Conservation (phyloP, 208 protist genomes). For the Leishmania martiniquensis region DNA sequence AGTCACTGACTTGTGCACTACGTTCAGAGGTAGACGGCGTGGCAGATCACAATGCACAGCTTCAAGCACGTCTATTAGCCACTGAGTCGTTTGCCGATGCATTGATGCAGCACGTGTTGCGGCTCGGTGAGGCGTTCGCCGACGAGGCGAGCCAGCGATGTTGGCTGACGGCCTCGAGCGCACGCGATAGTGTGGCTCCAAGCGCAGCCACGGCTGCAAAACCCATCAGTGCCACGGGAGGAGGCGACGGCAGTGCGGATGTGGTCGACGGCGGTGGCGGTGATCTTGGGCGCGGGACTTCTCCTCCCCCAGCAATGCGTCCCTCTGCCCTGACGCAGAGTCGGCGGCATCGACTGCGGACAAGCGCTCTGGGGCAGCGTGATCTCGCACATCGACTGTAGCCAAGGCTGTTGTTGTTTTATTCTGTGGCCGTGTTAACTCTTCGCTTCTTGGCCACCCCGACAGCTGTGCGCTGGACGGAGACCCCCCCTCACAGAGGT, state of each 20-base stretch:
- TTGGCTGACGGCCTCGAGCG: not conserved
- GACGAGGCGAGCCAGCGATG: constrained; percentile 19
- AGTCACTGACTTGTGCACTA: constrained; percentile 20
- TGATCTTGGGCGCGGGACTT: not conserved
- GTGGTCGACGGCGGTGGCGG: not conserved
- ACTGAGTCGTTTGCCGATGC: constrained; percentile 10
- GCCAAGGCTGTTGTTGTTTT: not conserved
- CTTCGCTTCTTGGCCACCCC: not conserved
- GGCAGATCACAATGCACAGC: constrained; percentile 25
- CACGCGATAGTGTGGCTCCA: not conserved
- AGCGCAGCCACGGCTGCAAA: not conserved
- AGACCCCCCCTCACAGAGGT: not conserved
- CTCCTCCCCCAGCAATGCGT: not conserved
- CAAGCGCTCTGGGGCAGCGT: not conserved
- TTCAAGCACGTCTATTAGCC: constrained; percentile 21
- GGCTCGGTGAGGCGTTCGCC: constrained; percentile 8
- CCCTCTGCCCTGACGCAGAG: constrained; percentile 4
- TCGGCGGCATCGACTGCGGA: constrained; percentile 10
- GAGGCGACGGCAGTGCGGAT: not conserved
- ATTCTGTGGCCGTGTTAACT: not conserved
- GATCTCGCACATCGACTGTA: not conserved
- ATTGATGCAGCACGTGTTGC: constrained; percentile 24
- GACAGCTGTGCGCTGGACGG: not conserved
- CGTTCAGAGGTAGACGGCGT: constrained; percentile 23
- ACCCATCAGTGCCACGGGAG: not conserved